Conservation (phyloP, 2,329 filamentous ascomycete genomes). For the Fusarium siculi region DNA sequence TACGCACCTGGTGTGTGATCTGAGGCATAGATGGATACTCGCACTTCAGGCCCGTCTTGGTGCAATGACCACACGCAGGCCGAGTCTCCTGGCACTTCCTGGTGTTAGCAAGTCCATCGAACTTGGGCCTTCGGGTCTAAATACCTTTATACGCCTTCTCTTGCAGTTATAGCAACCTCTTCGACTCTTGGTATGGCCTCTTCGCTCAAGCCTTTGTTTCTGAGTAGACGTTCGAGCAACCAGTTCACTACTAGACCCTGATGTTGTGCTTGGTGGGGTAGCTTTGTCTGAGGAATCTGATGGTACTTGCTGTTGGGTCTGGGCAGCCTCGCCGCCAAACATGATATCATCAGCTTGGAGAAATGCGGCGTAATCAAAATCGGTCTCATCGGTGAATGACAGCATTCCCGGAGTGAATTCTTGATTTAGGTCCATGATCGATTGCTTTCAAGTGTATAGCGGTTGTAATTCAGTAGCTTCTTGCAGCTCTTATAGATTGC, state of each 20-base stretch:
- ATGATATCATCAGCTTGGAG: constrained; percentile 46
- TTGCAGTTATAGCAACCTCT: constrained; percentile 76
- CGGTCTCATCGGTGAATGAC: constrained; percentile 43
- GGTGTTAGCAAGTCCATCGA: constrained; percentile 15
- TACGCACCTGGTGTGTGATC: constrained; percentile 62
- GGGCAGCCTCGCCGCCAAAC: constrained; percentile 31
- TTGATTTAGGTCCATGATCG: constrained; percentile 46
- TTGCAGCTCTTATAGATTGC: constrained; percentile 7
- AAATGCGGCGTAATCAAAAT: constrained; percentile 55
- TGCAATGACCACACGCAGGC: constrained; percentile 71
- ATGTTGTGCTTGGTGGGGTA: constrained; percentile 47
- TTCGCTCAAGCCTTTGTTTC: constrained; percentile 59
- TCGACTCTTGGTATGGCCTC: constrained; percentile 74
- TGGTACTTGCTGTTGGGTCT: constrained; percentile 27
- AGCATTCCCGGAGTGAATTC: constrained; percentile 45
- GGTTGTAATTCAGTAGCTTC: neutral
- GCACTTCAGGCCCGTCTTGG: constrained; percentile 70
- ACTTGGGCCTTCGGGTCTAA: neutral
- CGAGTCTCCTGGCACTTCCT: constrained; percentile 71
- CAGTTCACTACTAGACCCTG: constrained; percentile 35
- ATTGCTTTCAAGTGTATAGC: neutral
- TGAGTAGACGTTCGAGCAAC: constrained; percentile 26
- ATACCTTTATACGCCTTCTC: constrained; percentile 70
- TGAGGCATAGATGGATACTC: constrained; percentile 67
- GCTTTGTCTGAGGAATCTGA: constrained; percentile 47